These are phyloP conservation scores for Arachis stenosperma DNA, from an alignment of 306 rosid genomes.

Conservation along the genomic window DNA sequence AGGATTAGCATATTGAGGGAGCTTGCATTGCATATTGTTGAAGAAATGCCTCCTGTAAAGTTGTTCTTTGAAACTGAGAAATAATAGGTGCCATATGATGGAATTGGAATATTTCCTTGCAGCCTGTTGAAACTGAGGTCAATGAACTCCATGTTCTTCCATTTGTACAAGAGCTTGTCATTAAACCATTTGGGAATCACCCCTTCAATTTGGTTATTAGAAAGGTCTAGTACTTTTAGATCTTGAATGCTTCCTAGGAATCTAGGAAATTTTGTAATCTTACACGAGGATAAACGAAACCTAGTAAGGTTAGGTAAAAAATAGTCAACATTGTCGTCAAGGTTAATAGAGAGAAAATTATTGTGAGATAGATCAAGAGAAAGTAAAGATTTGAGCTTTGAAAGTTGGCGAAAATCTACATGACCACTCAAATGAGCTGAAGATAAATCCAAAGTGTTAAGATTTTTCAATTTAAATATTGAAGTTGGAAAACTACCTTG, in stretches of 20 bases:
- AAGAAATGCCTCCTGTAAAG: slow-evolving; percentile 25
- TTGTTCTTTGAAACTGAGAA: slow-evolving; percentile 40
- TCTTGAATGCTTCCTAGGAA: slow-evolving; percentile 8
- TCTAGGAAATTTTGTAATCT: slow-evolving; percentile 33
- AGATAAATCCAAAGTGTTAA: fast-evolving
- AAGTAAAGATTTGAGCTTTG: not conserved
- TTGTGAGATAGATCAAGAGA: not conserved
- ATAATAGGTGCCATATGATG: not conserved
- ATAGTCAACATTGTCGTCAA: not conserved
- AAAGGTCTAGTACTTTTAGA: not conserved
- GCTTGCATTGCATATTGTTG: slow-evolving; percentile 16
- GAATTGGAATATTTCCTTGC: slow-evolving; percentile 29
- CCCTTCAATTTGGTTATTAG: slow-evolving; percentile 30
- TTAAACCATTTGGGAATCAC: slow-evolving; percentile 37
- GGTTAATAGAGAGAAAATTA: not conserved
- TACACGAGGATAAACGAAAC: slow-evolving; percentile 12
- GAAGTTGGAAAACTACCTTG: slow-evolving; percentile 34
- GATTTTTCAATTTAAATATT: slow-evolving; percentile 9
- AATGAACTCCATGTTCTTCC: fast-evolving
- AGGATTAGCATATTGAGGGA: not conserved
- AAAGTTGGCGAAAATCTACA: slow-evolving; percentile 3
- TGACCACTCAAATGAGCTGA: slow-evolving; percentile 11
- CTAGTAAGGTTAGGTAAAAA: not conserved
- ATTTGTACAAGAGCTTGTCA: not conserved
- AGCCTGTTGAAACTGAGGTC: slow-evolving; percentile 37